Evolutionary conservation across 164 flowering plant species (phyloP).

Genomic region (Dillenia turbinata): DNA sequence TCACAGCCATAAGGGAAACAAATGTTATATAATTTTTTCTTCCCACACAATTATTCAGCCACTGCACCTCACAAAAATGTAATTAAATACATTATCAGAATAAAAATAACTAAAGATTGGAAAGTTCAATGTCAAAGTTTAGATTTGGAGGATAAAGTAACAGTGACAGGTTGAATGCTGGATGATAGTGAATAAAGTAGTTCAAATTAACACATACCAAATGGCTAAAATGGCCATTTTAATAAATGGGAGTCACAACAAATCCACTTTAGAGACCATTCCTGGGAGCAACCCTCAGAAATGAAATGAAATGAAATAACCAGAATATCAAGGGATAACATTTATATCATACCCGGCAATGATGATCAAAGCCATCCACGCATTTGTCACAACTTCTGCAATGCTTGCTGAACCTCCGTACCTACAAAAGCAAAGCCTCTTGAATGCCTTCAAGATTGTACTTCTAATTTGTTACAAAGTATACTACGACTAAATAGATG

Average conservation of each 20-base stretch:
- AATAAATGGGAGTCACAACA: background rate
- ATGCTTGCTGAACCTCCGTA: slow-evolving; percentile 83
- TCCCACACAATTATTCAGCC: slow-evolving; percentile 92
- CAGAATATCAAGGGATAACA: background rate
- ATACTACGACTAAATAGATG: too few species aligned
- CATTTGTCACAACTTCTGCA: slow-evolving; percentile 94
- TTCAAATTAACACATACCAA: too few species aligned
- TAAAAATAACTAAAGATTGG: background rate
- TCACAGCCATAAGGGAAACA: slow-evolving; percentile 71
- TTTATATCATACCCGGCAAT: slow-evolving; percentile 60
- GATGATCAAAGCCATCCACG: slow-evolving; percentile 94
- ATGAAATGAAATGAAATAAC: background rate
- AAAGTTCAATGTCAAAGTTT: too few species aligned
- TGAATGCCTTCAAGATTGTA: too few species aligned
- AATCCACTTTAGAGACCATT: background rate
- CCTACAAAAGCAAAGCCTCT: slow-evolving; percentile 30
- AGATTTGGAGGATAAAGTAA: too few species aligned
- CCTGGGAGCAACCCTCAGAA: background rate
- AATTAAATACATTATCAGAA: background rate
- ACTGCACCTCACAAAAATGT: slow-evolving; percentile 37
- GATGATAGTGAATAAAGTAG: too few species aligned
- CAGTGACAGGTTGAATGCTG: too few species aligned
- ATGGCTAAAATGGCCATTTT: too few species aligned
- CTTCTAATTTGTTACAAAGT: too few species aligned
- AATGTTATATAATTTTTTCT: slow-evolving; percentile 77